These are phyloP conservation scores for Epipyxis sp. DNA, from an alignment of 108 stramenopile genomes.

Conservation along the genomic window DNA sequence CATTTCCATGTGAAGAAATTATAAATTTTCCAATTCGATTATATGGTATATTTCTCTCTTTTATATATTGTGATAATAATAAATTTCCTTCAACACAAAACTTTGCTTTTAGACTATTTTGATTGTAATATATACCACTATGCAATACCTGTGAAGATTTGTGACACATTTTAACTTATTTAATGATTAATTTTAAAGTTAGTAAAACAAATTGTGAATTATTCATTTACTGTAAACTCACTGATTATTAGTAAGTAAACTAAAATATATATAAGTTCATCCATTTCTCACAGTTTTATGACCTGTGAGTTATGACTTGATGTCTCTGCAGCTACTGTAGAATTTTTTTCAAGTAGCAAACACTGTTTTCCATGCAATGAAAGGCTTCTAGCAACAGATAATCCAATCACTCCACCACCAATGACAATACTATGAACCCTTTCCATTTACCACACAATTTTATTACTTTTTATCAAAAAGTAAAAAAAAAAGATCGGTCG, in stretches of 20 bases:
- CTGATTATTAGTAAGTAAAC: no score
- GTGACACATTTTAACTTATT: no score
- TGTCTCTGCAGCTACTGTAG: slow-evolving; percentile 32
- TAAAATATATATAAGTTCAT: no score
- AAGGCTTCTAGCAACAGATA: neutral
- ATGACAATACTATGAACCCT: neutral
- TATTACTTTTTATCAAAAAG: neutral
- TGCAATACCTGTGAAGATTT: no score
- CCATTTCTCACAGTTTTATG: no score
- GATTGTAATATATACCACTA: slow-evolving; percentile 46
- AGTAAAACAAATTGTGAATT: no score
- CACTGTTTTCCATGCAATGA: neutral
- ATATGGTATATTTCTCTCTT: slow-evolving; percentile 32
- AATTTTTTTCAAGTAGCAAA: slow-evolving; percentile 31
- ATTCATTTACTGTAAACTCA: no score
- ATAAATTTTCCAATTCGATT: neutral
- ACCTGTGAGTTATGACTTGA: slow-evolving; percentile 41
- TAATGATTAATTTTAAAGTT: no score
- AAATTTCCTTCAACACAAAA: slow-evolving; percentile 38
- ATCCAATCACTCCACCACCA: slow-evolving; percentile 9
- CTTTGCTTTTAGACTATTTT: slow-evolving; percentile 37
- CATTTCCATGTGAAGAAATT: neutral
- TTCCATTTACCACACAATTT: neutral
- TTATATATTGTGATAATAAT: slow-evolving; percentile 38
- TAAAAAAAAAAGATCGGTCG: no score